phyloP scores from a whole-genome alignment of 257 asterid species.

The Rehmannia glutinosa region DNA sequence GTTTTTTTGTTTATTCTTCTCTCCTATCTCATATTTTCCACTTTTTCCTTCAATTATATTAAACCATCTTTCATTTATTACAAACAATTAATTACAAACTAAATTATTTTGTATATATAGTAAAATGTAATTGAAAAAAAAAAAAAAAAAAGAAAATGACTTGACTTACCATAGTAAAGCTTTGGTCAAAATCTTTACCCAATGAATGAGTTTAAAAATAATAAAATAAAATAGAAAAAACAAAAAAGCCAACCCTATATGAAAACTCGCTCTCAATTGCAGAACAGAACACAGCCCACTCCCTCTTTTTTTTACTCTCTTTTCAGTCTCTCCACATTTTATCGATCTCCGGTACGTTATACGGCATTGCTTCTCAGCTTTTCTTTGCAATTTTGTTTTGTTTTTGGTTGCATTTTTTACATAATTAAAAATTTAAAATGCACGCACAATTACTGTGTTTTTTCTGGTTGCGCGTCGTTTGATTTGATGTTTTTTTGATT shows the following conservation, averaged over 20 bases:
- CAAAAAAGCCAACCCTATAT: conserved; percentile 30
- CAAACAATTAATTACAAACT: too few species aligned
- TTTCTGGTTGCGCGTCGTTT: conserved; percentile 2
- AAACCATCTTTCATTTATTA: too few species aligned
- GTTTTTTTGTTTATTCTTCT: too few species aligned
- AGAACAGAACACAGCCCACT: conserved; percentile 28
- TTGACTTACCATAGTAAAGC: conserved; percentile 13
- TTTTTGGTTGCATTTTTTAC: neutral
- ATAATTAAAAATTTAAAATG: conserved; percentile 13
- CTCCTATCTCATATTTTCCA: too few species aligned
- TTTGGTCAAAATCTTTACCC: conserved; percentile 17
- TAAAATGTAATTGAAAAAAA: neutral
- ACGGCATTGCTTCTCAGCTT: conserved; percentile 7
- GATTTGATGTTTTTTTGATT: neutral
- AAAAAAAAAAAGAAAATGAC: neutral
- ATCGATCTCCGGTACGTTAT: conserved; percentile 33
- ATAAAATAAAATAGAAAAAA: neutral
- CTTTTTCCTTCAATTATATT: too few species aligned
- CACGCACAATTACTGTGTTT: conserved; percentile 3
- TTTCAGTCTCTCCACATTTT: too few species aligned
- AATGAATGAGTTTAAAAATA: neutral
- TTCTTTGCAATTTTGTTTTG: conserved; percentile 1
- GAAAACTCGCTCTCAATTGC: conserved; percentile 12
- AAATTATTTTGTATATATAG: too few species aligned
- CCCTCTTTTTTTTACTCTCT: conserved; percentile 2